Evolutionary conservation across 805 yeast species (phyloP).

Genomic region (Blastobotrys attinorum): DNA sequence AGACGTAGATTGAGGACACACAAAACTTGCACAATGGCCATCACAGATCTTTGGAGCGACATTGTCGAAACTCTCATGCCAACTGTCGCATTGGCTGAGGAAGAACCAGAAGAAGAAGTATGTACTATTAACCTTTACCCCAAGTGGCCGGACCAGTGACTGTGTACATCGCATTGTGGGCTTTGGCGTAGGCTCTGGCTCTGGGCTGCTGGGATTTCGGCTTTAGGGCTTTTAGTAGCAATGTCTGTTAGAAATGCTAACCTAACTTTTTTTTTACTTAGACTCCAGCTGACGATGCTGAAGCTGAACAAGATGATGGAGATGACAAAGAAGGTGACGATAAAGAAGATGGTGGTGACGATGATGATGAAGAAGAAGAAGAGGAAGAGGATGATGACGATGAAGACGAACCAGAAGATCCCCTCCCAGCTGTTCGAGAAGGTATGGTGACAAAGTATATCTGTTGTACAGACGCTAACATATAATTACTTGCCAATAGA

Average conservation of each 20-base stretch:
- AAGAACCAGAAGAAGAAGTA: slow-evolving; percentile 22
- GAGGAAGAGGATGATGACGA: slow-evolving; percentile 58
- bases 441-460: slow-evolving; percentile 20
- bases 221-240: too few relatives aligned
- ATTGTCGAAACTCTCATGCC: slow-evolving; percentile 75
- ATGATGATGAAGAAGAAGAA: slow-evolving; percentile 43
- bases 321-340: slow-evolving; percentile 53
- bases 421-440: slow-evolving; percentile 52
- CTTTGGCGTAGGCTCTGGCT: too few relatives aligned
- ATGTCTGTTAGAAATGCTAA: not conserved
- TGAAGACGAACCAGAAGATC: slow-evolving; percentile 63
- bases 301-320: slow-evolving; percentile 38
- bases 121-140: not conserved
- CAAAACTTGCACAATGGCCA: slow-evolving; percentile 15
- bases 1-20: too few relatives aligned
- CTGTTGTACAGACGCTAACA: slow-evolving; percentile 8
- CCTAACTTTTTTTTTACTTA: too few relatives aligned
- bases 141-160: not conserved
- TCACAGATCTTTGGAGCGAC: slow-evolving; percentile 35
- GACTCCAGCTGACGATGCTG: slow-evolving; percentile 29
- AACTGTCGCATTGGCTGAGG: slow-evolving; percentile 74
- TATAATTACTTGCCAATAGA: slow-evolving; percentile 30
- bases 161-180: too few relatives aligned
- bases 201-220: too few relatives aligned
- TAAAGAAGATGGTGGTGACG: slow-evolving; percentile 45